A percentile compares a stretch with the other conserved stretches of the same genome.
Evolutionary conservation across 1,284 basidiomycete species (phyloP).

Genomic region (Xerocomus amazonicus): DNA sequence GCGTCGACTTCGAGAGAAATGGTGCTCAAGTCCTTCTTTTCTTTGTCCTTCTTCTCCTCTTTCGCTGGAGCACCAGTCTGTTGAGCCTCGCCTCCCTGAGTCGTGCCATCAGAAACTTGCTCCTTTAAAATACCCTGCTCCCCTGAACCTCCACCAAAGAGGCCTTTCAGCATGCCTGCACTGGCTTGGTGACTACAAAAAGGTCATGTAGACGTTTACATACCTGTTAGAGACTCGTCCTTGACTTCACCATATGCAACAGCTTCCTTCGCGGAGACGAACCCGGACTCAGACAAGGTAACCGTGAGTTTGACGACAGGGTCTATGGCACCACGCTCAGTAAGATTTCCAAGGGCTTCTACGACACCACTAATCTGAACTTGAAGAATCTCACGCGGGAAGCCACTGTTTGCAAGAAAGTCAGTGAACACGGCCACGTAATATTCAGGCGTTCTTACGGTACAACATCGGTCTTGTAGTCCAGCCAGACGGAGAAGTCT

Average conservation of each 20-base stretch:
- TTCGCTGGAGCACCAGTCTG: slow-evolving; percentile 24
- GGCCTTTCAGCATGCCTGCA: slow-evolving; percentile 76
- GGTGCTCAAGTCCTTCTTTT: slow-evolving; percentile 43
- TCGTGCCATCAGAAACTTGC: slow-evolving; percentile 17
- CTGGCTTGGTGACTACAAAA: slow-evolving; percentile 12
- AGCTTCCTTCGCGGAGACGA: slow-evolving; percentile 74
- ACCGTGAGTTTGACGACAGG: slow-evolving; percentile 81
- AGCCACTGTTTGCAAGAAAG: slow-evolving; percentile 42
- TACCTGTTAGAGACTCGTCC: slow-evolving; percentile 72
- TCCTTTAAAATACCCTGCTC: slow-evolving; percentile 27
- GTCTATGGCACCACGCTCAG: slow-evolving; percentile 65
- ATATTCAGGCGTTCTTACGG: slow-evolving; percentile 43
- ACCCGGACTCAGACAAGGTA: slow-evolving; percentile 78
- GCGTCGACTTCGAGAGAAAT: slow-evolving; percentile 63
- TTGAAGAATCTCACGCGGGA: slow-evolving; percentile 67
- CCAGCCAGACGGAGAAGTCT: slow-evolving; percentile 71
- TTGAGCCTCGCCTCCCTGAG: slow-evolving; percentile 24
- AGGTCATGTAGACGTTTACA: slow-evolving; percentile 18
- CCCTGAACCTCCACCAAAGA: slow-evolving; percentile 64
- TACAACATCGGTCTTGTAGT: slow-evolving; percentile 59
- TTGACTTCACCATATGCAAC: slow-evolving; percentile 75
- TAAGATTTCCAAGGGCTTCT: slow-evolving; percentile 72
- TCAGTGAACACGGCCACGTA: background rate
- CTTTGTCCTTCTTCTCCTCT: slow-evolving; percentile 39
- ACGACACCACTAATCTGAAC: slow-evolving; percentile 64